phyloP scores from a whole-genome alignment of 2,329 filamentous ascomycete species.

The Colletotrichum sublineola region DNA sequence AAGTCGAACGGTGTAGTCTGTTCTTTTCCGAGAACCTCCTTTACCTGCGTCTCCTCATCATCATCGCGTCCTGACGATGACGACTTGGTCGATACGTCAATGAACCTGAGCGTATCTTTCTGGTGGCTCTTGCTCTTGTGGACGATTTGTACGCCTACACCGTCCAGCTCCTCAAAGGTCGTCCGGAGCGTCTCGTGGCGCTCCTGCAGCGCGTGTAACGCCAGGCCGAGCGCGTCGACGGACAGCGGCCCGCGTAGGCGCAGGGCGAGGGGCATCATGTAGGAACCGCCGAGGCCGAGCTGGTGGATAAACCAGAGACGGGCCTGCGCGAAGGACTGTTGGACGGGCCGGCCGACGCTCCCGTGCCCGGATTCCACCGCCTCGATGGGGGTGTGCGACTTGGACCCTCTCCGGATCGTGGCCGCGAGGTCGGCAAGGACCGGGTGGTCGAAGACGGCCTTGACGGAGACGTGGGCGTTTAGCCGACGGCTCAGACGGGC shows the following conservation, averaged over 20 bases:
- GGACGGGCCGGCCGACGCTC: constrained; percentile 3
- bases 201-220: constrained; percentile 39
- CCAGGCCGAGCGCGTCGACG: constrained; percentile 32
- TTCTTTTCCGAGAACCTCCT: neutral
- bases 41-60: constrained; percentile 41
- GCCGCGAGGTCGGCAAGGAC: neutral
- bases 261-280: constrained; percentile 41
- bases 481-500: constrained; percentile 21
- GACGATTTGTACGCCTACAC: constrained; percentile 21
- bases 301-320: constrained; percentile 46
- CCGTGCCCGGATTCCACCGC: neutral
- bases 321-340: constrained; percentile 45
- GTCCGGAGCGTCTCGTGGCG: constrained; percentile 45
- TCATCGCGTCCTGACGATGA: neutral
- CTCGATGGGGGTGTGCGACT: neutral
- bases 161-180: constrained; percentile 33
- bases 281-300: constrained; percentile 39
- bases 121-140: neutral
- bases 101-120: constrained; percentile 9
- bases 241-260: constrained; percentile 39
- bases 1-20: neutral
- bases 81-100: neutral
- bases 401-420: neutral
- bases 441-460: constrained; percentile 34
- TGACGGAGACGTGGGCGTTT: constrained; percentile 26